Percentiles rank a stretch among this genome's conserved stretches.
These are phyloP conservation scores for Raddia distichophylla DNA, from an alignment of 176 grass and related monocot species.

Conservation along the genomic window DNA sequence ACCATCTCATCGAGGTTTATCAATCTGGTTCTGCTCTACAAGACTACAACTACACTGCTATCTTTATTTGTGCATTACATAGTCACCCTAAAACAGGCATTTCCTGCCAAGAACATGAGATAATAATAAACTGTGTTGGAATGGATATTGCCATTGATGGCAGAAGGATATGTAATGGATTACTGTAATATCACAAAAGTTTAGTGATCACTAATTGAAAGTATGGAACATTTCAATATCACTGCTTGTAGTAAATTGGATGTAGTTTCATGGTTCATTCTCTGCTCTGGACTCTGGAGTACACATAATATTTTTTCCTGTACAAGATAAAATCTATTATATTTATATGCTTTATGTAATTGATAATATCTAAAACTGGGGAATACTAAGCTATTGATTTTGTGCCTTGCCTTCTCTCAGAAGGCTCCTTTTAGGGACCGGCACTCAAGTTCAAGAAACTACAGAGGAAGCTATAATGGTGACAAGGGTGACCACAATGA, in stretches of 20 bases:
- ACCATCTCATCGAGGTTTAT: constrained; percentile 16
- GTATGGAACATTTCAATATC: background rate
- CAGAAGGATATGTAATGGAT: background rate
- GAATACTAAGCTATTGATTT: constrained; percentile 44
- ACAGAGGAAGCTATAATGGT: constrained; percentile 69
- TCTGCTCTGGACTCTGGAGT: constrained; percentile 5
- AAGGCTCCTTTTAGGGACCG: constrained; percentile 70
- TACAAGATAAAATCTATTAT: background rate
- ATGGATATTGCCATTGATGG: background rate
- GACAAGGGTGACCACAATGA: constrained; percentile 60
- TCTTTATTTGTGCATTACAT: constrained; percentile 5
- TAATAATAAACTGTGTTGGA: background rate
- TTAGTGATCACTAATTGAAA: constrained; percentile 5
- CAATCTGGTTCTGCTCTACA: background rate
- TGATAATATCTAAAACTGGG: constrained; percentile 21
- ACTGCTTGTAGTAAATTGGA: constrained; percentile 14
- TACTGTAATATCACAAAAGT: background rate
- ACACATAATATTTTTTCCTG: constrained; percentile 1
- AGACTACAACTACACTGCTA: background rate
- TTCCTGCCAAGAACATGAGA: background rate
- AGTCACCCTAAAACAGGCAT: constrained; percentile 3
- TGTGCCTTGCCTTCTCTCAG: constrained; percentile 46
- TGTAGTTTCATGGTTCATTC: constrained; percentile 26
- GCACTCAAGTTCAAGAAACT: constrained; percentile 66
- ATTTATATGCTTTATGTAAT: constrained; percentile 21